phyloP scores from a whole-genome alignment of 345 rosid species.

The Angophora floribunda region DNA sequence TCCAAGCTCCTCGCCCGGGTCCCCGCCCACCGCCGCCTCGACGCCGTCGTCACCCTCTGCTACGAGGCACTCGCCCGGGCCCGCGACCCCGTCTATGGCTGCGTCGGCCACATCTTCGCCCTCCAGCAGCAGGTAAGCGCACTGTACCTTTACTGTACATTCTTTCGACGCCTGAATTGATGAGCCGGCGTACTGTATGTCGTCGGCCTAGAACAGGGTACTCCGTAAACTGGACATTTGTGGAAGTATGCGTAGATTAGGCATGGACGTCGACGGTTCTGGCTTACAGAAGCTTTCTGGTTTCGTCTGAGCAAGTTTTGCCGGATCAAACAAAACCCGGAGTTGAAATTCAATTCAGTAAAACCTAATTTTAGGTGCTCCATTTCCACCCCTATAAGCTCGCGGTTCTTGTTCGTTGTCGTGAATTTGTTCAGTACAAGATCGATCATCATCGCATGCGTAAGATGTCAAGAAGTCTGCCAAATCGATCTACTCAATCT shows the following conservation, averaged over 20 bases:
- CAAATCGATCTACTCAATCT: no score
- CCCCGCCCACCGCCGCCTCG: conserved; percentile 59
- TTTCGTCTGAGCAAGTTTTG: background rate
- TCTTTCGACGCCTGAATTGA: background rate
- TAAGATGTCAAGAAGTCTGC: background rate
- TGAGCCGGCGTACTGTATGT: background rate
- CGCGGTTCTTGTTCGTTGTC: background rate
- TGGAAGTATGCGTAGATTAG: background rate
- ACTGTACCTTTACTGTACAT: background rate
- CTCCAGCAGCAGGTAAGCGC: conserved; percentile 71
- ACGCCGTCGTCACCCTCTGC: conserved; percentile 69
- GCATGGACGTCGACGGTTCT: background rate
- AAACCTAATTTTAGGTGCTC: background rate
- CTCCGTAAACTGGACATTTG: background rate
- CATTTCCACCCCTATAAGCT: background rate
- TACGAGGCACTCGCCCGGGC: conserved; percentile 81
- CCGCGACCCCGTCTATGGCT: conserved; percentile 83
- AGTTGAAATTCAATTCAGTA: background rate
- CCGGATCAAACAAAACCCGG: background rate
- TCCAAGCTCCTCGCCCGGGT: conserved; percentile 61
- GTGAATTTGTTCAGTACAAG: background rate
- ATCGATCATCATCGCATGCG: background rate
- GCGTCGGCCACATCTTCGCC: conserved; percentile 62
- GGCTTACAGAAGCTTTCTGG: background rate
- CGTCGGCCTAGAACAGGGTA: background rate